Evolutionary conservation across 495 filamentous ascomycete species (phyloP).

Genomic region (Cladorrhinum samala): DNA sequence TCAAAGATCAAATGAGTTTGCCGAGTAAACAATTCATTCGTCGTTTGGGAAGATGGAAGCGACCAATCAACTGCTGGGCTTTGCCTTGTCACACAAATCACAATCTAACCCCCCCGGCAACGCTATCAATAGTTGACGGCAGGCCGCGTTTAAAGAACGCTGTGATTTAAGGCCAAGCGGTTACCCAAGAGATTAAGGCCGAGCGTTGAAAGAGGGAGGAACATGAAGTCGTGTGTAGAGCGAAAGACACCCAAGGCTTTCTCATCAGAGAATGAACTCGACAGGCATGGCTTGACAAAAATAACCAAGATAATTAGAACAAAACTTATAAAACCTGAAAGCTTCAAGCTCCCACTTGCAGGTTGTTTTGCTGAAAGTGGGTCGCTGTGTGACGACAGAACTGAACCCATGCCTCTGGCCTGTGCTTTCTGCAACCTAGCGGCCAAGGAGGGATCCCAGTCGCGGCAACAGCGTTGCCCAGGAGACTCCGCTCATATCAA

Average conservation of each 20-base stretch:
- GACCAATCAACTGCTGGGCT: neutral
- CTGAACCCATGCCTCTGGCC: neutral
- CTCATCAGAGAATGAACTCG: no score
- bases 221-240: no score
- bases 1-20: no score
- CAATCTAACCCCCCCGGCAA: neutral
- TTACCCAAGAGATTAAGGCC: neutral
- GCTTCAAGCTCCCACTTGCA: neutral
- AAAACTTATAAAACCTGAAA: neutral
- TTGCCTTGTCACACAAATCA: neutral
- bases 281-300: neutral
- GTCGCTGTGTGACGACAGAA: neutral
- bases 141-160: no score
- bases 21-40: no score
- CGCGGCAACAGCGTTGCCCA: slow-evolving; percentile 20
- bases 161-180: neutral
- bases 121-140: neutral
- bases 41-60: no score
- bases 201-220: neutral
- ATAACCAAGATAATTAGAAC: no score
- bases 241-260: no score
- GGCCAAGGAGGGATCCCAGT: slow-evolving; percentile 14
- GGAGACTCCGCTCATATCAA: slow-evolving; percentile 24
- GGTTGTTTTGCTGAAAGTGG: no score
- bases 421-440: neutral